Percentiles rank a stretch among this genome's conserved stretches.
These are phyloP conservation scores for Vitis cinerea DNA, from an alignment of 164 flowering plant genomes.

Conservation along the genomic window DNA sequence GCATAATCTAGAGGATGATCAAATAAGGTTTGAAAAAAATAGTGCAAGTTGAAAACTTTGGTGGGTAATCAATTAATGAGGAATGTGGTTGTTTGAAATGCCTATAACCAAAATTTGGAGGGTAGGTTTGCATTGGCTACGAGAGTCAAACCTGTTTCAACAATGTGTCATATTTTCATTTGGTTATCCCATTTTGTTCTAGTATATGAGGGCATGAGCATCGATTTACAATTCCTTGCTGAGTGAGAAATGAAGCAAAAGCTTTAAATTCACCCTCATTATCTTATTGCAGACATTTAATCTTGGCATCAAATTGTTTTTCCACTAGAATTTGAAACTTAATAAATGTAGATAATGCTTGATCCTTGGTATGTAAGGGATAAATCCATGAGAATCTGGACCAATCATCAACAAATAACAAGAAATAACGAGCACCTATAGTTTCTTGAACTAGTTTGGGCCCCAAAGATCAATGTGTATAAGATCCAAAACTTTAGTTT, in stretches of 20 bases:
- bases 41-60: neutral
- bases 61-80: conserved; percentile 17
- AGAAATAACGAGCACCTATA: too few species aligned
- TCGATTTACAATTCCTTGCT: conserved; percentile 11
- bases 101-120: conserved; percentile 12
- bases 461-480: too few species aligned
- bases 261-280: conserved; percentile 17
- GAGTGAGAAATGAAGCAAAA: neutral
- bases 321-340: too few species aligned
- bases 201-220: conserved; percentile 20
- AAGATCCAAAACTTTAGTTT: too few species aligned
- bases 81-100: conserved; percentile 16
- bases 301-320: too few species aligned
- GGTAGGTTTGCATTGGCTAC: neutral
- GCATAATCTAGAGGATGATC: too few species aligned
- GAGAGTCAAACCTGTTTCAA: conserved; percentile 15
- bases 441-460: too few species aligned
- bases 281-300: neutral
- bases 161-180: too few species aligned
- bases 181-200: conserved; percentile 19
- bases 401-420: too few species aligned
- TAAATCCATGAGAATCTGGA: too few species aligned
- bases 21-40: conserved; percentile 5
- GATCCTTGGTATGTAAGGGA: too few species aligned
- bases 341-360: too few species aligned